Conservation (phyloP, 225 moss, liverwort and hornwort species). For the Bryoerythrophyllum caledonicum region DNA sequence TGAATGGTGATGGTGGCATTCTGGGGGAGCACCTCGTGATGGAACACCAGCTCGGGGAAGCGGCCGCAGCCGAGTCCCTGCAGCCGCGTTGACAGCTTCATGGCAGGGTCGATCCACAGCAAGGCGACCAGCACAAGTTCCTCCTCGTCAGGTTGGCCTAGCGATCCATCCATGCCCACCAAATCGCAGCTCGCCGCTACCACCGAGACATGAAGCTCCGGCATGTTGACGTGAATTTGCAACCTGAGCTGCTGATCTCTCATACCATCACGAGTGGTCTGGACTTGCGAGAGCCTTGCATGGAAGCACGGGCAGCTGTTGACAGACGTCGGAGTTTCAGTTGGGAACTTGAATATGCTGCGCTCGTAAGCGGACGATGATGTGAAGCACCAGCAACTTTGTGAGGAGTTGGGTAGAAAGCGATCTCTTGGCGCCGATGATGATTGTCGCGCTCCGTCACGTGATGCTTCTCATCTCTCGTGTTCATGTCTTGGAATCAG, state of each 20-base stretch:
- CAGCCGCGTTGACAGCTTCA: background rate
- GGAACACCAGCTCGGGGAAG: background rate
- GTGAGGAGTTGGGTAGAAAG: background rate
- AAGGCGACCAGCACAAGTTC: background rate
- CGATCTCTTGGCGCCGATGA: background rate
- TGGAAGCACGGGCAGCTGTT: too few species aligned
- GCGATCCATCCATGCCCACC: background rate
- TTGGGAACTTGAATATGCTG: too few species aligned
- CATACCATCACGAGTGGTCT: background rate
- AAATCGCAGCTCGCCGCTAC: background rate
- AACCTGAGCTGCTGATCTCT: too few species aligned
- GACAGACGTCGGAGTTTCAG: too few species aligned
- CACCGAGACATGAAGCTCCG: background rate
- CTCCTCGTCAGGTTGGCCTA: too few species aligned
- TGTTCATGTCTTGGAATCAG: background rate
- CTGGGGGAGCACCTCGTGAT: background rate
- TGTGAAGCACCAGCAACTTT: background rate
- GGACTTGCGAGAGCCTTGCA: too few species aligned
- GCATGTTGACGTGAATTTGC: conserved; percentile 26
- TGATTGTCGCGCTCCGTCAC: background rate
- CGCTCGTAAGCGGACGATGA: background rate
- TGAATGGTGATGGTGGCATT: background rate
- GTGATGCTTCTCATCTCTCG: background rate
- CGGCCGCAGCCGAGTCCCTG: background rate
- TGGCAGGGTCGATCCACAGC: background rate